Conservation (phyloP, 1,284 basidiomycete species). For the Sanghuangporus weigelae region DNA sequence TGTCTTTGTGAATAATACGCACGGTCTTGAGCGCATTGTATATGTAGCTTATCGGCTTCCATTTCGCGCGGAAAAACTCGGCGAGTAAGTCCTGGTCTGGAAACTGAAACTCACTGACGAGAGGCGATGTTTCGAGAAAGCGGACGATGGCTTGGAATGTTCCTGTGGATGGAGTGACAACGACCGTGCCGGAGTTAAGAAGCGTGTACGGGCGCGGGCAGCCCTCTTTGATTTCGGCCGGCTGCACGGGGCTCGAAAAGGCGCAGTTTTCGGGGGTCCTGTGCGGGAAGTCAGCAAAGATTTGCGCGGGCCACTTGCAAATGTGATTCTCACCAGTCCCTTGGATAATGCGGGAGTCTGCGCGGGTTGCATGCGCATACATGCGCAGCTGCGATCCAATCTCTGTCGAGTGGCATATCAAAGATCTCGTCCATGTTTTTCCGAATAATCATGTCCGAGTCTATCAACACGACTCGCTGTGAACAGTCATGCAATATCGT, state of each 20-base stretch:
- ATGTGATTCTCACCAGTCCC: conserved; percentile 67
- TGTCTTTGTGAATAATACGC: conserved; percentile 55
- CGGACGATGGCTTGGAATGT: conserved; percentile 48
- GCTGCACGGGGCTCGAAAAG: conserved; percentile 59
- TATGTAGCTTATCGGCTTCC: conserved; percentile 71
- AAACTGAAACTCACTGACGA: conserved; percentile 71
- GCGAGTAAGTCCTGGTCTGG: conserved; percentile 93
- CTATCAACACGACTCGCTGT: background rate
- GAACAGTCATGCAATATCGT: background rate
- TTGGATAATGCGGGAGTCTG: conserved; percentile 78
- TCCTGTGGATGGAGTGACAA: conserved; percentile 63
- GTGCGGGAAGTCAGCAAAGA: conserved; percentile 8
- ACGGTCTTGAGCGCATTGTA: conserved; percentile 87
- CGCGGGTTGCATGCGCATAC: conserved; percentile 94
- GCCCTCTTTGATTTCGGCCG: conserved; percentile 41
- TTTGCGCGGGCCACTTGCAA: background rate
- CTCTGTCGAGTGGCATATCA: conserved; percentile 56
- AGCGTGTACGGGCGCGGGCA: conserved; percentile 72
- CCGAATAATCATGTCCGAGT: conserved; percentile 66
- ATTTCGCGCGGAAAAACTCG: conserved; percentile 70
- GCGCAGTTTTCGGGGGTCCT: conserved; percentile 91
- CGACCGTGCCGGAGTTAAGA: conserved; percentile 87
- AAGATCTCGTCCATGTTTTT: conserved; percentile 92
- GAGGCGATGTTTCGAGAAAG: conserved; percentile 64
- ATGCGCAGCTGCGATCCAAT: conserved; percentile 81